Evolutionary conservation across 148 eudicot species (phyloP).

Genomic region (Nyssa sinensis): DNA sequence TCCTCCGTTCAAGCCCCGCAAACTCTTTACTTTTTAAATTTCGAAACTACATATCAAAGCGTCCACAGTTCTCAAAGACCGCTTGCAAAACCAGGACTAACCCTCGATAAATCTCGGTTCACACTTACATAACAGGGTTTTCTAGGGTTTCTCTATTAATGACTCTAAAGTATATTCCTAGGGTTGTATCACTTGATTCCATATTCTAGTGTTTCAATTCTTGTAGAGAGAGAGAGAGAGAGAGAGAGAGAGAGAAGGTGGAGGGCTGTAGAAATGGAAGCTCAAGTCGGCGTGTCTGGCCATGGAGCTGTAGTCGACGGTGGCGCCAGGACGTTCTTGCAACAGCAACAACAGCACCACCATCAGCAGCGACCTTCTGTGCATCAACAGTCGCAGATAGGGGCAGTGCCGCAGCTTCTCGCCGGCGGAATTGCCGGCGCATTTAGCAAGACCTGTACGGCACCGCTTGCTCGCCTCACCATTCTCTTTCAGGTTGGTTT

Average conservation of each 20-base stretch:
- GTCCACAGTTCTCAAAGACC: no score
- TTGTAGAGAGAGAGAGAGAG: not conserved
- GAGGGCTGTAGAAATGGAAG: constrained; percentile 26
- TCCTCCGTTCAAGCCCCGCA: no score
- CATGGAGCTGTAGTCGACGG: constrained; percentile 34
- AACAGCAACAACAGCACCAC: constrained; percentile 21
- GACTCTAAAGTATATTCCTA: not conserved
- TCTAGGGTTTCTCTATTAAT: not conserved
- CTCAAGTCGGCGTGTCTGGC: constrained; percentile 27
- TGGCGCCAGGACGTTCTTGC: constrained; percentile 31
- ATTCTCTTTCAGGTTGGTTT: constrained; percentile 34
- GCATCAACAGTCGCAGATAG: constrained; percentile 24
- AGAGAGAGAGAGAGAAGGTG: not conserved
- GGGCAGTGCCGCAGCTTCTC: constrained; percentile 35
- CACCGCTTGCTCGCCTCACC: constrained; percentile 38
- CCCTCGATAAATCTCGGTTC: no score
- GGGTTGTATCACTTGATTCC: not conserved
- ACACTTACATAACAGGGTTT: not conserved
- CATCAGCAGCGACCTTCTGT: constrained; percentile 8
- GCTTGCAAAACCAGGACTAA: no score
- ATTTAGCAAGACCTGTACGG: constrained; percentile 45
- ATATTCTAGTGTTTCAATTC: not conserved
- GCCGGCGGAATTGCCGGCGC: constrained; percentile 45
- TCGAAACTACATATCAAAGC: no score
- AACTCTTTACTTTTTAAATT: no score